Percentiles rank a stretch among this genome's conserved stretches.
phyloP scores from a whole-genome alignment of 768 basidiomycete genomes.

The Hysterangium stoloniferum region DNA sequence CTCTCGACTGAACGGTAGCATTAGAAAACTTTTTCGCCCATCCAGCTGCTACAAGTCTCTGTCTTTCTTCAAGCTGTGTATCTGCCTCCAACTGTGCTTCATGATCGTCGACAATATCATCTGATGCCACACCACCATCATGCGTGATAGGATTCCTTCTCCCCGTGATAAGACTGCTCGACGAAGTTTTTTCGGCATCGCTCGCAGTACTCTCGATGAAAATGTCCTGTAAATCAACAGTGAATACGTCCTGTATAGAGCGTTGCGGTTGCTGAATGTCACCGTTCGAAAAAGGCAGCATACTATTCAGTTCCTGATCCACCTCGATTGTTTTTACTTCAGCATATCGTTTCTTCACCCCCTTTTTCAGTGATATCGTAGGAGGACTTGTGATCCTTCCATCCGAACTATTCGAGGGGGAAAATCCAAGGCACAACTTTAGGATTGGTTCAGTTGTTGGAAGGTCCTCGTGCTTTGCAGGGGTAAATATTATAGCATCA shows the following conservation, averaged over 20 bases:
- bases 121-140: not conserved
- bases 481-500: not conserved
- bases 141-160: not conserved
- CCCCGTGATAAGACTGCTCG: not conserved
- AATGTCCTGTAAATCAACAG: conserved; percentile 5
- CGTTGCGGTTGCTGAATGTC: not conserved
- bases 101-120: conserved; percentile 6
- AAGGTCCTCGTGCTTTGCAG: not conserved
- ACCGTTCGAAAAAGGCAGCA: not conserved
- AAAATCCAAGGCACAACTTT: too few species aligned
- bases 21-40: conserved; percentile 9
- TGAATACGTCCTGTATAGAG: not conserved
- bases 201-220: not conserved
- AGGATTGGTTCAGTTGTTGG: not conserved
- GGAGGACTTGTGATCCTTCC: conserved; percentile 10
- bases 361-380: not conserved
- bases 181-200: not conserved
- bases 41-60: conserved; percentile 3
- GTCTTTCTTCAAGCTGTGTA: not conserved
- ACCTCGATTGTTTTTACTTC: not conserved
- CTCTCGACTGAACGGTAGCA: not conserved
- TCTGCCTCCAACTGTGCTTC: not conserved
- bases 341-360: not conserved
- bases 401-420: conserved; percentile 1
- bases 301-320: not conserved